Base-by-base conservation (phyloP, 176 grass and related monocot species). In the Puya raimondii region DNA sequence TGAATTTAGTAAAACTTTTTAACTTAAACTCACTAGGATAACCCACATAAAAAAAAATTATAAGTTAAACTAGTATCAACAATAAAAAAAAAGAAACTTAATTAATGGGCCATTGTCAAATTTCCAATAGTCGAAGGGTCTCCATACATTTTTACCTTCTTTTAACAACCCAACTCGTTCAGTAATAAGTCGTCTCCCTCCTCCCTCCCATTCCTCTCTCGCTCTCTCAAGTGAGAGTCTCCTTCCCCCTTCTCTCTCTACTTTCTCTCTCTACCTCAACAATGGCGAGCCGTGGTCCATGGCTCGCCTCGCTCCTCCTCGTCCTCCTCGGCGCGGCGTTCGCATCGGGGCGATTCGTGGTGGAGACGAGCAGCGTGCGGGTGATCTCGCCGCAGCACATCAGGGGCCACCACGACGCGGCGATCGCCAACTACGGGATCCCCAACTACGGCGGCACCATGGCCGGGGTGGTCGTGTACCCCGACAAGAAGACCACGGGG, bases 401-500 rank as follows among this genome's bases (percentile, higher is more conserved):
- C 42, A 48, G 71, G 25, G 89, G 93, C 11, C 75, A 64, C n/a
- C 84, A 87, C 80, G 71, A 83, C 61, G 89, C 81, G 0, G 86
- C 93, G 57, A 92, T 97, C 68, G 93, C 86, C 78, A 97, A 97
- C 75, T 97, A 87, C 83, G 93, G 93, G 23, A 77, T 96, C 12
- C 93, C 93, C 12, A 72, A 91, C 72, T 96, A 96, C 64, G 93
- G 93, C 14, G 93, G 81, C 59, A 83, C 79, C 49, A 72, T 97
- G 13, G 89, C 81, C 1, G 89, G 89, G 70, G 93, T 90, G 2
- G 70, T 90, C 49, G 12, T 87, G 7, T 92, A 92, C 77, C 93
- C 93, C 3, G 81, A 81, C 58, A 23, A 56, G 52, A 63, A 23
- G 72, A 49, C 76, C 16, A 77, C 23, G 23, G 93, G 81, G 0